Conservation (phyloP, 2,329 filamentous ascomycete species). For the Paracorniculantispora psalliotae region DNA sequence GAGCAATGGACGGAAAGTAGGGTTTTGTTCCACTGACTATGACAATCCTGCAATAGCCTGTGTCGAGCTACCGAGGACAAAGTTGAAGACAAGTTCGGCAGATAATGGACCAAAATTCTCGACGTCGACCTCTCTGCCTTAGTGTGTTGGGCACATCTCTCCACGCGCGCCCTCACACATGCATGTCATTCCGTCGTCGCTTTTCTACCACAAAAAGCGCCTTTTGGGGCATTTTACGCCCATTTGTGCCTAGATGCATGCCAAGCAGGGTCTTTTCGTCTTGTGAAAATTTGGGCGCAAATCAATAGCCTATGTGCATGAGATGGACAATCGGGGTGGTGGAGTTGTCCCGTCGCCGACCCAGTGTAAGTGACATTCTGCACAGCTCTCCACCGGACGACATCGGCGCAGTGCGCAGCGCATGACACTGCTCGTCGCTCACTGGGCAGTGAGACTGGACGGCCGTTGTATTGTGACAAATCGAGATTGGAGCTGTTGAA, state of each 20-base stretch:
- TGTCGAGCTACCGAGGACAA: neutral
- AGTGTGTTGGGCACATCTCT: no score
- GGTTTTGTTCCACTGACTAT: neutral
- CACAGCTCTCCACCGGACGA: neutral
- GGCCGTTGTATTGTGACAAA: neutral
- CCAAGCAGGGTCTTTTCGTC: neutral
- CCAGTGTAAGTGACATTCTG: neutral
- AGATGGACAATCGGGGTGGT: neutral
- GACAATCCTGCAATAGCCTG: neutral
- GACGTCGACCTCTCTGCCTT: neutral
- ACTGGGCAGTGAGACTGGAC: neutral
- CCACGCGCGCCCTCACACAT: neutral
- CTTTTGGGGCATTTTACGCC: no score
- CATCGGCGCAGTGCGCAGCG: neutral
- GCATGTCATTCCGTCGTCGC: neutral
- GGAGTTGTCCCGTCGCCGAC: slow-evolving; percentile 4
- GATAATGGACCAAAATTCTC: neutral
- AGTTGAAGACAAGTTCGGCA: no score
- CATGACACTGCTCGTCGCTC: neutral
- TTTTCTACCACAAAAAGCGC: no score
- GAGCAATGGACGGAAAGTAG: no score
- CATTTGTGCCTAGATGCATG: neutral
- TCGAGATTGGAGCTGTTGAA: neutral
- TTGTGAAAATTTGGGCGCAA: no score
- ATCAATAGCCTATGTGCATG: neutral